Percentiles rank a stretch among this genome's conserved stretches.
Conservation (phyloP, 2,329 filamentous ascomycete species). For the Neofusicoccum sp. region DNA sequence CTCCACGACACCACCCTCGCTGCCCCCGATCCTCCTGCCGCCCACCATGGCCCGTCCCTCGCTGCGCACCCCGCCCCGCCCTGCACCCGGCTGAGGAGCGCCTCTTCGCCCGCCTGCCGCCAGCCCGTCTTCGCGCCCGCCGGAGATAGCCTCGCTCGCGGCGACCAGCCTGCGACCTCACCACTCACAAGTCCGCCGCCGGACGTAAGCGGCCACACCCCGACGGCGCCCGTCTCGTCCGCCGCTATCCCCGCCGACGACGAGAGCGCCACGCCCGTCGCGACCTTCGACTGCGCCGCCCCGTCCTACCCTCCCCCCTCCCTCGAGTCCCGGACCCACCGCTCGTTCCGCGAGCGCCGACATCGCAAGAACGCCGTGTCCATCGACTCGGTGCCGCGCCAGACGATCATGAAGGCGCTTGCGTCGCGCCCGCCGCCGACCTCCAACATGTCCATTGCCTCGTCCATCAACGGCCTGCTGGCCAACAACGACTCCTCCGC, state of each 20-base stretch:
- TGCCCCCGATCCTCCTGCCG: background rate
- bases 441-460: slow-evolving; percentile 59
- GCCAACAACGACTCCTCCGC: background rate
- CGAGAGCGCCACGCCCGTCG: slow-evolving; percentile 1
- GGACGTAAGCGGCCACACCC: slow-evolving; percentile 9
- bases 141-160: slow-evolving; percentile 17
- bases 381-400: slow-evolving; percentile 67
- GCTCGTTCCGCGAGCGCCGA: slow-evolving; percentile 38
- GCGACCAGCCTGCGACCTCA: slow-evolving; percentile 9
- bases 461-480: slow-evolving; percentile 62
- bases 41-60: background rate
- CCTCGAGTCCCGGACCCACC: slow-evolving; percentile 7
- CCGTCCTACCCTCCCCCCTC: background rate
- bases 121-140: background rate
- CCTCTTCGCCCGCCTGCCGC: background rate
- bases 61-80: background rate
- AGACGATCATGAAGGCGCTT: slow-evolving; percentile 80
- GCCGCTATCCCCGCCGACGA: background rate
- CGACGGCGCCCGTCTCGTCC: background rate
- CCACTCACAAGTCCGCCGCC: slow-evolving; percentile 9
- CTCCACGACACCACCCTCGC: background rate
- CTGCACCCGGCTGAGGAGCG: slow-evolving; percentile 12
- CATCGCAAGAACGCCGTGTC: slow-evolving; percentile 48
- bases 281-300: background rate
- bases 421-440: slow-evolving; percentile 60